Conservation (phyloP, 768 basidiomycete species). For the Tylopilus balloui region DNA sequence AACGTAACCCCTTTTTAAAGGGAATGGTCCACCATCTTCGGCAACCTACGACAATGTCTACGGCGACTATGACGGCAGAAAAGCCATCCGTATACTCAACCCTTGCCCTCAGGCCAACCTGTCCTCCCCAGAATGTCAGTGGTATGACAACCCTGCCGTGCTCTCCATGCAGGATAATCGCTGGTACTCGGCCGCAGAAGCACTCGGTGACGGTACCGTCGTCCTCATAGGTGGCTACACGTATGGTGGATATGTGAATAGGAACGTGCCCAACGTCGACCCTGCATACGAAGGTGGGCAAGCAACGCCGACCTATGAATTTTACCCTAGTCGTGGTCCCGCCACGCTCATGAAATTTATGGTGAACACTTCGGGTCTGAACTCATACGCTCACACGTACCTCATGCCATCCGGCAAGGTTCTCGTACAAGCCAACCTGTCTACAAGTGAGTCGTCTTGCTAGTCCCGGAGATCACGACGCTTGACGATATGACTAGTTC, state of each 20-base stretch:
- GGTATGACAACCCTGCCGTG: conserved; percentile 63
- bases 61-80: conserved; percentile 73
- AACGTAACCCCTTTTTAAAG: conserved; percentile 32
- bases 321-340: conserved; percentile 60
- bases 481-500: conserved; percentile 26
- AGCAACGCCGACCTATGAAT: conserved; percentile 78
- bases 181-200: conserved; percentile 73
- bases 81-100: conserved; percentile 73
- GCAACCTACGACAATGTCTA: conserved; percentile 54
- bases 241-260: conserved; percentile 71
- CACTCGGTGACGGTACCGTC: conserved; percentile 69
- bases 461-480: neutral
- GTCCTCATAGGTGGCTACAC: conserved; percentile 76
- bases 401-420: conserved; percentile 70
- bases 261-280: conserved; percentile 62
- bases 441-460: conserved; percentile 51
- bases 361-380: conserved; percentile 67
- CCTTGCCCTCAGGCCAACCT: conserved; percentile 55
- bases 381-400: conserved; percentile 70
- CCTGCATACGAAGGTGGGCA: conserved; percentile 56
- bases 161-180: conserved; percentile 62
- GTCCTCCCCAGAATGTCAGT: conserved; percentile 48
- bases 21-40: conserved; percentile 30
- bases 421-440: conserved; percentile 74
- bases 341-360: conserved; percentile 59